phyloP scores from a whole-genome alignment of 495 filamentous ascomycete species.

The Neurospora sp. region DNA sequence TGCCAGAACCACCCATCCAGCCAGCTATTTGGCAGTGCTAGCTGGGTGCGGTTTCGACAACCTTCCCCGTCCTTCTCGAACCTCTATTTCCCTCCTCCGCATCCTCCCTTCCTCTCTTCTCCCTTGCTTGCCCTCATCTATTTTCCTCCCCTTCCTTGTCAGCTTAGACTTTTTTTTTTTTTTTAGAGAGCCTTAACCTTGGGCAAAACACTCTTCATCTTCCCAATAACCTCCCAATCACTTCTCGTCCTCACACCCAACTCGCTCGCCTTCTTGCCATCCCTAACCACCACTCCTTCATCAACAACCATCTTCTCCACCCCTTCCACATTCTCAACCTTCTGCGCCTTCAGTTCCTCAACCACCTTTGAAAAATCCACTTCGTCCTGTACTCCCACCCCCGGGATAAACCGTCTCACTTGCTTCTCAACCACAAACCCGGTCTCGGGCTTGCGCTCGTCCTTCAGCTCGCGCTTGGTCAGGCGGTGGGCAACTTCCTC shows the following conservation, averaged over 20 bases:
- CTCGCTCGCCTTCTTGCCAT: neutral
- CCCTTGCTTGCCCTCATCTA: neutral
- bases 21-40: neutral
- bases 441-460: slow-evolving; percentile 64
- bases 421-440: slow-evolving; percentile 76
- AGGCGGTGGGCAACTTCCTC: slow-evolving; percentile 66
- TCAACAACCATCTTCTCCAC: neutral
- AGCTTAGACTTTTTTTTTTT: neutral
- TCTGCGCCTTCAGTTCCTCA: neutral
- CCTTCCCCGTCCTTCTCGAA: neutral
- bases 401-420: neutral
- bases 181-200: neutral
- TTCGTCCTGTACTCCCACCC: neutral
- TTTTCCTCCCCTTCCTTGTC: neutral
- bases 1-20: neutral
- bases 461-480: slow-evolving; percentile 62
- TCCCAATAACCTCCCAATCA: neutral
- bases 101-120: neutral
- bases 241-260: neutral
- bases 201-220: neutral
- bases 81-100: neutral
- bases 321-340: neutral
- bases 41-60: neutral
- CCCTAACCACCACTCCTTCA: slow-evolving; percentile 7
- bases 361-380: neutral